Base-by-base conservation (phyloP, 768 basidiomycete genomes). In the Cubamyces lactineus region DNA sequence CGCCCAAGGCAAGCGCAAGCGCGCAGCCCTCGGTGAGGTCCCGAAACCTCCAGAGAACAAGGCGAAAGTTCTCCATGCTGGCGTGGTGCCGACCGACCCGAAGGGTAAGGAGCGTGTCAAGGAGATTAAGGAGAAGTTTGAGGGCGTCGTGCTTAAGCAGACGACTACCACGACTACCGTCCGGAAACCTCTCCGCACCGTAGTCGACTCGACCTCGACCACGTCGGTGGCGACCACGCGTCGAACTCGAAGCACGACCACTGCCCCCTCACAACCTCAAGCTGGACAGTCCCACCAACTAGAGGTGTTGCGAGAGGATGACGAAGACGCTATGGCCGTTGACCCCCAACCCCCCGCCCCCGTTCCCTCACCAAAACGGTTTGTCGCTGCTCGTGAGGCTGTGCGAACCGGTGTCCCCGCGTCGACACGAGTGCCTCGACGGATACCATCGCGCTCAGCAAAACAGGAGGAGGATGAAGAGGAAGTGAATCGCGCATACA, bases 21-120 rank as follows among this genome's bases (percentile, higher is more conserved):
- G 91, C 19, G 86, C 87, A 51, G 89, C 86, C 0, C 78, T 93
- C 43, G 83, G 84, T 16, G 92, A 93, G 70, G 87, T 92, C 46
- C 84, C 85, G 8, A 77, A 78, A 2, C 70, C 78, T 63, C 85
- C 86, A 68, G 85, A 84, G 67, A 80, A 80, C 64, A 78, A 78
- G 62, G 64, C 59, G 40, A 65, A 63, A 50, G 43, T 45, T 5
- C 57, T 56, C 11, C 48, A 45, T 59, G 52, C 38, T 5, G 63
- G 45, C 23, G 54, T 55, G 15, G 67, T 61, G 3, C 30, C 58
- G 48, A 52, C 63, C 17, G 68, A 57, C 42, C 55, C 64, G 54
- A 91, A 91, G 76, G 83, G 81, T 53, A 89, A 88, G 75, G 81
- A 77, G 68, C 78, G 77, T 63, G 77, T 74, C 63, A 78, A 67